These are phyloP conservation scores for Aquilaria sinensis DNA, from an alignment of 345 rosid species.

Conservation along the genomic window DNA sequence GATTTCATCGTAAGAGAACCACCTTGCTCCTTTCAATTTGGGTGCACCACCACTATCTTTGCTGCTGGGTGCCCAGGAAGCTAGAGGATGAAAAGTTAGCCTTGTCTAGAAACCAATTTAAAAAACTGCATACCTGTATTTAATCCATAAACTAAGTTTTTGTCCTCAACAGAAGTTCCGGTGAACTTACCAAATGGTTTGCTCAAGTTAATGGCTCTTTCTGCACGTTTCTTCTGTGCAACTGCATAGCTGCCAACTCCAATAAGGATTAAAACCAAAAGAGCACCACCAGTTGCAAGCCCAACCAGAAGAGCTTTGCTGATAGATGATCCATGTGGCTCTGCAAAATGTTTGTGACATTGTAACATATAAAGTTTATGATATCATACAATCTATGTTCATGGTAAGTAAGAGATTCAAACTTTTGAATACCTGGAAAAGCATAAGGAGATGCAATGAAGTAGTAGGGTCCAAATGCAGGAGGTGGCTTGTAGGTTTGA, in stretches of 20 bases:
- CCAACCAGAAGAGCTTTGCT: constrained; percentile 39
- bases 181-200: constrained; percentile 70
- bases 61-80: constrained; percentile 87
- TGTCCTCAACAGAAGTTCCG: background rate
- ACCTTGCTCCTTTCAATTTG: constrained; percentile 88
- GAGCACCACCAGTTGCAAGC: constrained; percentile 40
- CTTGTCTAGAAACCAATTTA: no score
- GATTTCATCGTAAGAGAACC: constrained; percentile 94
- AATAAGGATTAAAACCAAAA: constrained; percentile 56
- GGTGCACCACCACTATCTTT: constrained; percentile 89
- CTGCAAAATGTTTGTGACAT: constrained; percentile 30
- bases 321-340: constrained; percentile 28
- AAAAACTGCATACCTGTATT: background rate
- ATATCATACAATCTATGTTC: background rate
- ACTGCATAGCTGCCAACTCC: constrained; percentile 70
- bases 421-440: constrained; percentile 55
- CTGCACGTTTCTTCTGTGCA: constrained; percentile 89
- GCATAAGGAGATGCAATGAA: constrained; percentile 81
- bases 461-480: constrained; percentile 77
- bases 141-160: background rate
- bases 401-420: background rate
- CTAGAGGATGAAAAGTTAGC: constrained; percentile 26
- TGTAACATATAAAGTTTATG: no score
- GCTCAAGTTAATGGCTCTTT: constrained; percentile 80
- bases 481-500: constrained; percentile 86